A percentile compares a stretch with the other conserved stretches of the same genome.
Evolutionary conservation across 108 stramenopile species (phyloP).

Genomic region (Craspedostauros australis): DNA sequence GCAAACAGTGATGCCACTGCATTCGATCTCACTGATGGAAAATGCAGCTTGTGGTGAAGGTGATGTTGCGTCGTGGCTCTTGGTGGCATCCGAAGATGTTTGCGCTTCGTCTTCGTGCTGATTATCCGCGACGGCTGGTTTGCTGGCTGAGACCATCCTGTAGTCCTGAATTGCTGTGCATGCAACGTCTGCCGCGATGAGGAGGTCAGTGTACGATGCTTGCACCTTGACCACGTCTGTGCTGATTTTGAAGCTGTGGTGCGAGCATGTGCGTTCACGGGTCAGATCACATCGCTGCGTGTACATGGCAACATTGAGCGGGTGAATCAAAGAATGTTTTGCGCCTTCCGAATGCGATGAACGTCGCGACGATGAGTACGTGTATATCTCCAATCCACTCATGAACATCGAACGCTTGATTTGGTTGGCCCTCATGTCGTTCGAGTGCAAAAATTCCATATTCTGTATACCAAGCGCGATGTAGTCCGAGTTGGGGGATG

Average conservation of each 20-base stretch:
- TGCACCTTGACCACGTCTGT: conserved; percentile 42
- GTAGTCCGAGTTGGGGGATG: too few species aligned
- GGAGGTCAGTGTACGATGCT: conserved; percentile 60
- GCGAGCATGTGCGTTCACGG: conserved; percentile 3
- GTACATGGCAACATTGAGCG: conserved; percentile 22
- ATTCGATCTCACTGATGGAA: too few species aligned
- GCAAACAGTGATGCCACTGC: conserved; percentile 24
- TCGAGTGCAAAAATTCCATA: conserved; percentile 38
- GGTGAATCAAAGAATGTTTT: conserved; percentile 35
- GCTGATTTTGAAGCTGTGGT: conserved; percentile 19
- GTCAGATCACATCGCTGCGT: conserved; percentile 8
- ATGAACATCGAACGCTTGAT: conserved; percentile 25
- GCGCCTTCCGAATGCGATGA: neutral
- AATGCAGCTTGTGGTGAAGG: too few species aligned
- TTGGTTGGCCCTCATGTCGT: conserved; percentile 1
- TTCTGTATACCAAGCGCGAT: conserved; percentile 45
- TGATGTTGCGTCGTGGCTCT: too few species aligned
- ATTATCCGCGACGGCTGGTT: too few species aligned
- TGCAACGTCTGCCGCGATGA: conserved; percentile 48
- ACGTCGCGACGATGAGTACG: conserved; percentile 7
- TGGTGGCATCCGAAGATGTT: too few species aligned
- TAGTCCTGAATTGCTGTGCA: too few species aligned
- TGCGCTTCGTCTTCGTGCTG: too few species aligned
- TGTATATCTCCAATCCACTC: conserved; percentile 41
- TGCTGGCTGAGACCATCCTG: too few species aligned